A percentile compares a stretch with the other conserved stretches of the same genome.
Evolutionary conservation across 2,329 filamentous ascomycete genomes (phyloP).

Genomic region (Cercospora janseana): DNA sequence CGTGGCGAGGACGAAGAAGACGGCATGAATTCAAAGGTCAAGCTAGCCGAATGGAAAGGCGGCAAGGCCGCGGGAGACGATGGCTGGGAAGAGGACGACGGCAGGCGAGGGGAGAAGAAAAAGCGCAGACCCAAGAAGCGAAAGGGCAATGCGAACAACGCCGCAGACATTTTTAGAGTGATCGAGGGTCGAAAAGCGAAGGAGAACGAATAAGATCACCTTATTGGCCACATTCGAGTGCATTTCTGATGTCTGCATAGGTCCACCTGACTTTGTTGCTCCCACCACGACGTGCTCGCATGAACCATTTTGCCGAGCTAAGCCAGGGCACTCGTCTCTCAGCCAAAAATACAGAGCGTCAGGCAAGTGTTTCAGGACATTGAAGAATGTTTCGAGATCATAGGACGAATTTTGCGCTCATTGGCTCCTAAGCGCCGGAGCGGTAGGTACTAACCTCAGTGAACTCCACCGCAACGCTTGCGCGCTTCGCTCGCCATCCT

Average conservation of each 20-base stretch:
- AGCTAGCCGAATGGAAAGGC: constrained; percentile 63
- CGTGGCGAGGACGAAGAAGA: constrained; percentile 86
- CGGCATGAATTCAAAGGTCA: constrained; percentile 55
- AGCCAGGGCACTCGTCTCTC: too few relatives aligned
- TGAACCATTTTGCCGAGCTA: background rate
- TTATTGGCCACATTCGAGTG: background rate
- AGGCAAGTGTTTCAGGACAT: background rate
- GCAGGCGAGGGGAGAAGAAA: constrained; percentile 64
- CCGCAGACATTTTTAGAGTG: constrained; percentile 37
- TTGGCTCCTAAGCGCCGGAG: constrained; percentile 11
- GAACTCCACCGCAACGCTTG: background rate
- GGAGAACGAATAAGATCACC: constrained; percentile 29
- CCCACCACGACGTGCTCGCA: background rate
- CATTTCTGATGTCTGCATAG: constrained; percentile 12
- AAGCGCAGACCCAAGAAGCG: constrained; percentile 72
- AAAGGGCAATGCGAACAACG: constrained; percentile 43
- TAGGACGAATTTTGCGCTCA: background rate
- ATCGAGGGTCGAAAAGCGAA: constrained; percentile 35
- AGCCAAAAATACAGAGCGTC: too few relatives aligned
- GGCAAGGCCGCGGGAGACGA: constrained; percentile 53
- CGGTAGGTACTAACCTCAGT: too few relatives aligned
- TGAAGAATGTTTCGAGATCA: constrained; percentile 1
- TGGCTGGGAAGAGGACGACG: constrained; percentile 53
- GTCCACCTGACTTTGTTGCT: background rate
- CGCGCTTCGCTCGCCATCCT: constrained; percentile 5